Evolutionary conservation across 2,329 filamentous ascomycete genomes (phyloP), one percentile per base, ranked within the genome.

Genomic region (Diplodia mutila): DNA sequence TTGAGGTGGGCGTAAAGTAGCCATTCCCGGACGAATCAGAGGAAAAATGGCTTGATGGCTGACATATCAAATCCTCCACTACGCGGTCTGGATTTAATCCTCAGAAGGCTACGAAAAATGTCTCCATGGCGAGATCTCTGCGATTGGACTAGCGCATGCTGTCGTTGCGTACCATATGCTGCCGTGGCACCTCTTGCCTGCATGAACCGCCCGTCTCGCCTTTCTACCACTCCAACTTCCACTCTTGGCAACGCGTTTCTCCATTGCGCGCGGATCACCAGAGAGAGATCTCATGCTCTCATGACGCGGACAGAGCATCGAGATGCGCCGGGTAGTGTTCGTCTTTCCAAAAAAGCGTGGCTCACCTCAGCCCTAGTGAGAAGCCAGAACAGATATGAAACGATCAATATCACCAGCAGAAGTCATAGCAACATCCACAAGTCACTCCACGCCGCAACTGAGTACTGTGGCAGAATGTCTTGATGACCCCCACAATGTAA

Each of bases 141-240:
- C 39, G 25, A 61, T 48, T 61, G 57, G 57, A 18, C 57, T 32
- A 21, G 23, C 57, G n/a, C 18, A 1, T 39, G 34, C 18, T 32
- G 29, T 12, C 32, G 5, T 32, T 32, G 18, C 27, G 53, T 57
- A 57, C 25, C 27, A n/a, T 39, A 48, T n/a, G 57, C 57, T 61
- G 57, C 57, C 57, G 57, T 61, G 57, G 57, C 57, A 61, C 57
- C 57, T 48, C 39, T 61, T 61, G 42, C 57, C 46, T 61, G 57
- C 57, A 61, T 49, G 57, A 61, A 61, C 57, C 39, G 16, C 39
- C 32, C 39, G 39, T 61, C 39, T 61, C 39, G 57, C 39, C 37
- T 49, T 61, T 32, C 57, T 61, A 12, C 37, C n/a, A 21, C 7
- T 27, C n/a, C 37, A 61, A 18, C 11, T 21, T 42, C 3, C 39